Evolutionary conservation across 306 rosid genomes (phyloP).

Genomic region (Cucurbita maxima): DNA sequence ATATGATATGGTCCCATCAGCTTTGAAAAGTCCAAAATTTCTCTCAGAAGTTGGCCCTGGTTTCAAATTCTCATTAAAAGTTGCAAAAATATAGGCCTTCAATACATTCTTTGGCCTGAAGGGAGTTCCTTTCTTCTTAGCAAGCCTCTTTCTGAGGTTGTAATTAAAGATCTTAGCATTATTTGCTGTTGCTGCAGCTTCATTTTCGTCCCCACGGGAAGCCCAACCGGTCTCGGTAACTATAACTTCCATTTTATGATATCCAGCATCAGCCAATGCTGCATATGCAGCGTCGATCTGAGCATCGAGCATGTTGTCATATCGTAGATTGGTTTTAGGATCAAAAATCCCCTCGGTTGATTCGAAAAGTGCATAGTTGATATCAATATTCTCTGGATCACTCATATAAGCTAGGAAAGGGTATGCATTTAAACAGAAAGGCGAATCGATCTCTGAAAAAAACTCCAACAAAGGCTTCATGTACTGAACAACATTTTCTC

Average conservation of each 20-base stretch:
- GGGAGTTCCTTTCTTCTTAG: constrained; percentile 90
- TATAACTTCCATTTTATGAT: constrained; percentile 66
- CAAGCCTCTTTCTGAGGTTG: constrained; percentile 81
- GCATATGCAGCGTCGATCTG: constrained; percentile 92
- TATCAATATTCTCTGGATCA: constrained; percentile 62
- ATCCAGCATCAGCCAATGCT: constrained; percentile 75
- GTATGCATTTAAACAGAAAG: constrained; percentile 89
- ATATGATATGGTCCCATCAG: constrained; percentile 85
- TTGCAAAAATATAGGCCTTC: constrained; percentile 78
- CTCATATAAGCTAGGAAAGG: constrained; percentile 54
- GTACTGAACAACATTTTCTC: constrained; percentile 43
- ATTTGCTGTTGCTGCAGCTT: constrained; percentile 51
- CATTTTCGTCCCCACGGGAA: constrained; percentile 49
- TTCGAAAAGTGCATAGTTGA: constrained; percentile 85
- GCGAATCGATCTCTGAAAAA: constrained; percentile 71
- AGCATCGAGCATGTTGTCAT: constrained; percentile 98
- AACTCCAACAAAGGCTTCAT: constrained; percentile 83
- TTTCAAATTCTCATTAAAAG: constrained; percentile 66
- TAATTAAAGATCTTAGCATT: constrained; percentile 83
- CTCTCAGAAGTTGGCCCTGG: constrained; percentile 63
- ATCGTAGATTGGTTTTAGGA: constrained; percentile 49
- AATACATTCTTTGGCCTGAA: constrained; percentile 59
- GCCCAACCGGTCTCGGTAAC: constrained; percentile 99
- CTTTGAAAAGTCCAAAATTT: constrained; percentile 75
- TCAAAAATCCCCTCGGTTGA: constrained; percentile 55